Evolutionary conservation across 768 basidiomycete species (phyloP).

Genomic region (Boletus barrowsii): DNA sequence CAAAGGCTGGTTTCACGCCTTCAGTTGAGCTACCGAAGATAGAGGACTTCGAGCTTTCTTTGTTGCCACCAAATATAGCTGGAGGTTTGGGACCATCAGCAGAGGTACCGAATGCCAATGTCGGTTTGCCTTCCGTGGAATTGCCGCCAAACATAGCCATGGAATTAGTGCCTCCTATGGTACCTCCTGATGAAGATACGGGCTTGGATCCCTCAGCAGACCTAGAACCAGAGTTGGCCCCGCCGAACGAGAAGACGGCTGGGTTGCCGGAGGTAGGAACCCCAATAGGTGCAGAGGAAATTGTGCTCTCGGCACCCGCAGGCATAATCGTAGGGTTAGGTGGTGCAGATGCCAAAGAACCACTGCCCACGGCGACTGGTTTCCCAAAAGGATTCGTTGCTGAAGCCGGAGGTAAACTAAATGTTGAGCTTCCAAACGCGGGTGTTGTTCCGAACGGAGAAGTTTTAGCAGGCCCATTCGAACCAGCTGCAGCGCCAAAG

Average conservation of each 20-base stretch:
- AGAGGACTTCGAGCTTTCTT: constrained; percentile 2
- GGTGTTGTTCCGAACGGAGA: constrained; percentile 15
- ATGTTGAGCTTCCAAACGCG: constrained; percentile 22
- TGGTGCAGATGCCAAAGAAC: constrained; percentile 20
- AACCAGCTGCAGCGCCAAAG: constrained; percentile 13
- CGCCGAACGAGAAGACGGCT: constrained; percentile 21
- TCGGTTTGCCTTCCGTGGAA: constrained; percentile 11
- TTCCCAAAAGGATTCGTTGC: constrained; percentile 17
- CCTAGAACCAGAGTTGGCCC: constrained; percentile 12
- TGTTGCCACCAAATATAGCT: constrained; percentile 4
- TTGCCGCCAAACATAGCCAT: constrained; percentile 5
- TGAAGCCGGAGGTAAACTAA: constrained; percentile 11
- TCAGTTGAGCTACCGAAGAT: constrained; percentile 5
- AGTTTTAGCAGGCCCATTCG: constrained; percentile 25
- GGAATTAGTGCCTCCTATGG: background rate
- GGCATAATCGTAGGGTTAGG: constrained; percentile 16
- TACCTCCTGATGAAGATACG: constrained; percentile 16
- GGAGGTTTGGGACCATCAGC: constrained; percentile 15
- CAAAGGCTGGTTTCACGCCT: constrained; percentile 5
- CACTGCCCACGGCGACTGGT: constrained; percentile 6
- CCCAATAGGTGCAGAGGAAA: constrained; percentile 16
- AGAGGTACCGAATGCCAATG: constrained; percentile 11
- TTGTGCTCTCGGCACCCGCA: constrained; percentile 11
- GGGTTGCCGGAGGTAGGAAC: constrained; percentile 11
- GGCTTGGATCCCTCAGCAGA: constrained; percentile 15